Evolutionary conservation across 306 rosid genomes (phyloP), one percentile per base, ranked within the genome.

Genomic region (Mimosa pudica): DNA sequence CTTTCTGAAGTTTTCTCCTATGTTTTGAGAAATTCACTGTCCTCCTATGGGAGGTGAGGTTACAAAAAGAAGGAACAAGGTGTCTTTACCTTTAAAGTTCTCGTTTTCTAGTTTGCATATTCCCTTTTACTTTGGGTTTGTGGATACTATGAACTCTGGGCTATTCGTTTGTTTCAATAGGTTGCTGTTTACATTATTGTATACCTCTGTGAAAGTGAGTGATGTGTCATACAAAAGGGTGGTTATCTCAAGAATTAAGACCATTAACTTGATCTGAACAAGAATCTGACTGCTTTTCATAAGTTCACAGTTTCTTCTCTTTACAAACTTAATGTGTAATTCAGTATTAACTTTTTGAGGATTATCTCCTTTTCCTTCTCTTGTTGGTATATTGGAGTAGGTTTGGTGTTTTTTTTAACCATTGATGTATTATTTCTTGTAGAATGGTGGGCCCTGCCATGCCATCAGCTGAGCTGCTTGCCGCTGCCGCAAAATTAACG

Each of bases 391-490:
- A 18, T 12, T 46, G 11, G 57, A n/a, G 57, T 38, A 5, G 57
- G 18, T 4, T 72, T 80, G 10, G 3, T 76, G 63, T 67, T 68
- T 8, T 30, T 30, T 3, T 7, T 76, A 30, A 12, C 70, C 51
- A 32, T 78, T 80, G 79, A 62, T 85, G 73, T 66, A 66, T 81
- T 78, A 74, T 36, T 42, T 68, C 48, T 80, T 80, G 74, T 82
- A 94, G 98, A 82, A 13, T 85, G 76, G 88, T 94, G 80, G 97
- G 98, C 74, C 98, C 97, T 78, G 92, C 91, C 51, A 92, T 92
- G 97, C 98, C 98, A 51, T 94, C 97, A 11, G 91, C 97, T 68
- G 98, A 94, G 83, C 87, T 94, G 51, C 97, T 92, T 9, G 97
- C 97, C 73, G 98, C 95, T 24, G 97, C 98, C 35, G 97, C 98